A percentile compares a stretch with the other conserved stretches of the same genome.
phyloP scores from a whole-genome alignment of 768 basidiomycete genomes.

The Hortiboletus campestris region DNA sequence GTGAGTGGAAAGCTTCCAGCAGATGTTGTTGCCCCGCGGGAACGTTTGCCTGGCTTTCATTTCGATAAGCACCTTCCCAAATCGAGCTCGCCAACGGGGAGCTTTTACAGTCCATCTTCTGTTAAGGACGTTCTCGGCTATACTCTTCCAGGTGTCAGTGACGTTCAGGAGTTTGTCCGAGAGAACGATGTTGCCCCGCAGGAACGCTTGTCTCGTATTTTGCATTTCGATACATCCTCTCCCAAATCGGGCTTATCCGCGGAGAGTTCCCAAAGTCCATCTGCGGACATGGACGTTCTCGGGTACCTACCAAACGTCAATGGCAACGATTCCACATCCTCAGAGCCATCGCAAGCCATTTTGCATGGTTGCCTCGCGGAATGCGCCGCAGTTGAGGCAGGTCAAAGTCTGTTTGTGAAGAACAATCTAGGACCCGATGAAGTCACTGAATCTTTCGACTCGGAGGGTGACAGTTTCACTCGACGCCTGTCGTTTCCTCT shows the following conservation, averaged over 20 bases:
- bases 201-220: not conserved
- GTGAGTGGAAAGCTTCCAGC: no score
- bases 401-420: not conserved
- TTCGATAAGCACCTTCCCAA: not conserved
- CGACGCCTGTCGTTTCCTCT: slow-evolving; percentile 23
- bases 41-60: not conserved
- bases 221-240: not conserved
- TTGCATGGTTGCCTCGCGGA: not conserved
- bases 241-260: no score
- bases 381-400: not conserved
- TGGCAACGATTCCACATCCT: not conserved
- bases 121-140: not conserved
- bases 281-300: not conserved
- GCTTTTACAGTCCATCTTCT: not conserved
- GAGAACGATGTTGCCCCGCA: not conserved
- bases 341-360: not conserved
- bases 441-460: not conserved
- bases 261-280: not conserved
- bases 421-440: not conserved
- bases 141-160: not conserved
- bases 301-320: not conserved
- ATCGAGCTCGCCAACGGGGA: not conserved
- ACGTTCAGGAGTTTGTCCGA: not conserved
- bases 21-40: not conserved
- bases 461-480: not conserved